Evolutionary conservation across 257 asterid species (phyloP), one percentile per base, ranked within the genome.

Genomic region (Solanum tarapatanum): DNA sequence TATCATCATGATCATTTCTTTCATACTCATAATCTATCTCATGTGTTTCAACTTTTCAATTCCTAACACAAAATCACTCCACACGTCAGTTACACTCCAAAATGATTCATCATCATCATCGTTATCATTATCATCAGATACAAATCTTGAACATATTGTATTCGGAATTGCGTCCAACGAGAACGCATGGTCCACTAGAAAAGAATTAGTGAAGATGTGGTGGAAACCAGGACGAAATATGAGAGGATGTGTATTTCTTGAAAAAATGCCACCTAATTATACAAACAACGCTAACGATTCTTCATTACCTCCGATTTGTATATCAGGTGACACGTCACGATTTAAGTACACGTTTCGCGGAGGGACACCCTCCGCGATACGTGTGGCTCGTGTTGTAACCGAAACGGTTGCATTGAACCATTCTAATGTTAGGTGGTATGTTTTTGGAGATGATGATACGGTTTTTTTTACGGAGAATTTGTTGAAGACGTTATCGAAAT

Each of bases 231-330:
- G 90, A 7, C n/a, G 14, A 41, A 87, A 76, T 60, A 95, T 90
- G 97, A 91, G 90, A 88, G 99, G 99, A 4, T 96, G 98, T 89
- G 95, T 93, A 39, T 96, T 96, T 87, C 92, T 96, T 6, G 99
- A 96, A 23, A 80, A 80, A 45, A 80, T 80, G 85, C 85, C 85
- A 17, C 37, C 68, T 1, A 80, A 80, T 80, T 80, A 80, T 14
- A 80, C 68, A 2, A 45, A 80, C 2, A 8, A 80, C 3, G 64
- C 26, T 2, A 80, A 45, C n/a, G 85, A 80, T 43, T 41, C 66
- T 79, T 28, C 48, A 11, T 35, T 80, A 21, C 85, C 85, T 45
- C 85, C 85, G 26, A 45, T 80, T 45, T 80, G 85, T 13, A 80
- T 80, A 8, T 80, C 85, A 4, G 85, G 85, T 3, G 85, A 80